phyloP scores from a whole-genome alignment of 202 grass and related monocot species.

The Digitaria exilis region DNA sequence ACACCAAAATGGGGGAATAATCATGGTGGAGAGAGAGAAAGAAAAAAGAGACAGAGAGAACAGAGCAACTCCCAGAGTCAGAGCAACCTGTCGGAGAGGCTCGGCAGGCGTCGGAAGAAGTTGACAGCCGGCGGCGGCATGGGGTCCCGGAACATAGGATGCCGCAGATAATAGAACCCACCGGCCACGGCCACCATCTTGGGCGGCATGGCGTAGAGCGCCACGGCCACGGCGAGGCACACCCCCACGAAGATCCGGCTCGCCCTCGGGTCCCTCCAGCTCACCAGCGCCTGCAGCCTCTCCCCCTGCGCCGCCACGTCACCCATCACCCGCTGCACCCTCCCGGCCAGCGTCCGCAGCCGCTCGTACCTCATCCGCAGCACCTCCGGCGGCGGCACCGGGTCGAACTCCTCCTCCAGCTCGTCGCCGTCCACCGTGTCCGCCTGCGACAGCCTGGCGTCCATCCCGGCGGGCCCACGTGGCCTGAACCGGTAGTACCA shows the following conservation, averaged over 20 bases:
- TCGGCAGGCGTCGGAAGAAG: conserved; percentile 95
- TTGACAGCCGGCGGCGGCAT: conserved; percentile 86
- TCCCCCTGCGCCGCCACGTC: conserved; percentile 97
- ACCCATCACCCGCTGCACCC: conserved; percentile 89
- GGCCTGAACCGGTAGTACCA: conserved; percentile 97
- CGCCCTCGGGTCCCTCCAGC: conserved; percentile 93
- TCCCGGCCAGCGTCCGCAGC: conserved; percentile 64
- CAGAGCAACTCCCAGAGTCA: not conserved
- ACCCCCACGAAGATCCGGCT: conserved; percentile 87
- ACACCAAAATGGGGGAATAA: conserved; percentile 17
- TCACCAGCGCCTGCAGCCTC: conserved; percentile 89
- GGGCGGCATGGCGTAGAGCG: conserved; percentile 79
- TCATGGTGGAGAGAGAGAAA: no score
- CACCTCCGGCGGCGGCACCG: conserved; percentile 69
- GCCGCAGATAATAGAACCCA: conserved; percentile 94
- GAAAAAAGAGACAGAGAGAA: no score
- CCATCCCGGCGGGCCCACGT: conserved; percentile 69
- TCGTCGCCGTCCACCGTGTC: conserved; percentile 89
- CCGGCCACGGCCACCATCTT: conserved; percentile 93
- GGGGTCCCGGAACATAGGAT: conserved; percentile 89
- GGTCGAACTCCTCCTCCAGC: conserved; percentile 94
- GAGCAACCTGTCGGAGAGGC: conserved; percentile 78
- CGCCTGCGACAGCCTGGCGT: conserved; percentile 84
- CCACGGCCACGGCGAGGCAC: conserved; percentile 75
- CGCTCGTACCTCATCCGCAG: conserved; percentile 70